Evolutionary conservation across 148 eudicot species (phyloP).

Genomic region (Vaccinium vitisidaea): DNA sequence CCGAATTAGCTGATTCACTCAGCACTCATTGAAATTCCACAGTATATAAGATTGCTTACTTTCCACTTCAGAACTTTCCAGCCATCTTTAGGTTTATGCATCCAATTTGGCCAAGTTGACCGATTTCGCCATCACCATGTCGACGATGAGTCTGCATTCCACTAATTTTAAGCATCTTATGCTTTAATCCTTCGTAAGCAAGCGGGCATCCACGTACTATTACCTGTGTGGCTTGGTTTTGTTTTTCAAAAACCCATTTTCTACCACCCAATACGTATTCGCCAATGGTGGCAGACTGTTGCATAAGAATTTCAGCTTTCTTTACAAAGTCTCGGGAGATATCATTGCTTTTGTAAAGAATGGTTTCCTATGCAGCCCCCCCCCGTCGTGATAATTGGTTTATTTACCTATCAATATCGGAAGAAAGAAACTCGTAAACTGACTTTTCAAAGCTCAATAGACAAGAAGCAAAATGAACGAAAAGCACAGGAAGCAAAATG

Average conservation of each 20-base stretch:
- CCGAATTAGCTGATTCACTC: constrained; percentile 40
- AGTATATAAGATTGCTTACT: constrained; percentile 32
- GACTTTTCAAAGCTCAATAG: background rate
- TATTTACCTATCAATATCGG: background rate
- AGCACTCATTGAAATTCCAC: constrained; percentile 20
- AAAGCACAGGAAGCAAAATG: background rate
- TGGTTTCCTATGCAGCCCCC: background rate
- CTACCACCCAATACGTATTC: background rate
- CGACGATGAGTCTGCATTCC: constrained; percentile 48
- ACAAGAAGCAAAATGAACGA: background rate
- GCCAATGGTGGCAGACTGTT: constrained; percentile 16
- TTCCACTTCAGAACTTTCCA: constrained; percentile 14
- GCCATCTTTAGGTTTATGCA: constrained; percentile 18
- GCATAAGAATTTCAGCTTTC: constrained; percentile 11
- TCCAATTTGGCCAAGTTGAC: constrained; percentile 51
- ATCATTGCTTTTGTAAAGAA: constrained; percentile 8
- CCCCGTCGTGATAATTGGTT: background rate
- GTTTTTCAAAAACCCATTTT: background rate
- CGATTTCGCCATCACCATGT: constrained; percentile 30
- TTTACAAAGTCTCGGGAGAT: background rate
- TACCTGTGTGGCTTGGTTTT: background rate
- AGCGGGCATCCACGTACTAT: background rate
- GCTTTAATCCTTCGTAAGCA: constrained; percentile 14
- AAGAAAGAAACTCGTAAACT: background rate
- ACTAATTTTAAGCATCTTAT: constrained; percentile 35